Evolutionary conservation across 2,329 filamentous ascomycete genomes (phyloP), one percentile per base, ranked within the genome.

Genomic region (Neopestalotiopsis clavispora): DNA sequence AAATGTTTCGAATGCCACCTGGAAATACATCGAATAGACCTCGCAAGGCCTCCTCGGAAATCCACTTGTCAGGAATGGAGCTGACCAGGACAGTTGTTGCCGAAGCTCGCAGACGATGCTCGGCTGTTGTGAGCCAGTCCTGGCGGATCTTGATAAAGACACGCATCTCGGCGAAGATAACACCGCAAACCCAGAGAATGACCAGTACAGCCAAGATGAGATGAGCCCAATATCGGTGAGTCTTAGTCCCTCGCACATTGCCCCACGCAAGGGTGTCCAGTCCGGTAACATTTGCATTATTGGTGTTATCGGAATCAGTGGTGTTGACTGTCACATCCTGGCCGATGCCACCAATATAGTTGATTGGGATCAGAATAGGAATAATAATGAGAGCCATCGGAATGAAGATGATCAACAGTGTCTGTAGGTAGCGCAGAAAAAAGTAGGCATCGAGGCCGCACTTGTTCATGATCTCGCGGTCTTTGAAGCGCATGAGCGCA

Each of bases 371-470:
- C 58, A 99, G 84, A 30, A 98, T 92, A 0, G 96, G 96, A 67
- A 98, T 84, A 34, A 97, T 91, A 65, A 98, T 77, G 32, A 89
- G 73, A 13, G 92, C 90, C 68, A 97, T 90, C 1, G 96, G 94
- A 52, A 97, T 83, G 78, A 99, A 98, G 71, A 99, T 97, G 77
- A 97, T 91, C 58, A 98, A 87, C 4, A 98, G 89, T 76, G 93
- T 92, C 70, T 92, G 90, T 32, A 95, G 84, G 79, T 94, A 94
- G 72, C 92, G 78, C 23, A 79, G 74, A 66, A 99, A 99, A 84
- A 98, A 97, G 82, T 97, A 99, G 76, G 95, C 94, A 78, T 99
- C 96, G 10, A 99, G 88, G 20, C 96, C 96, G 74, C 95, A 98
- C 80, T 98, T 97, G 66, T 95, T 92, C 75, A 99, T 97, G 73